Percentiles rank a stretch among this genome's conserved stretches.
phyloP scores from a whole-genome alignment of 2,329 filamentous ascomycete species.

The Fusarium verrucosum region DNA sequence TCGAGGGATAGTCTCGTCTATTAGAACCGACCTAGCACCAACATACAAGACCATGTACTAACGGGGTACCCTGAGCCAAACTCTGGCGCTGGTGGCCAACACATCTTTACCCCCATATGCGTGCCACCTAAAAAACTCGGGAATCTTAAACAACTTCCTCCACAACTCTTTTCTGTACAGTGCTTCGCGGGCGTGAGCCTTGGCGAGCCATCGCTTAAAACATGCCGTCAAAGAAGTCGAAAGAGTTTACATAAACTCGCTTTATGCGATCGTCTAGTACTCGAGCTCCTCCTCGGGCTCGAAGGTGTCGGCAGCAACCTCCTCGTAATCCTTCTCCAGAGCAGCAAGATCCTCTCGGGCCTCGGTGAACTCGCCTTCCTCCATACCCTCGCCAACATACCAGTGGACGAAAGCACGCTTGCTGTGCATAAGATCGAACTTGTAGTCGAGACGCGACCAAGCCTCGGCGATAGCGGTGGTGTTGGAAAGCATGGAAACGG shows the following conservation, averaged over 20 bases:
- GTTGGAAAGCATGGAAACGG: constrained; percentile 78
- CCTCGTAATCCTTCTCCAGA: constrained; percentile 87
- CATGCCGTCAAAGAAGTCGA: constrained; percentile 36
- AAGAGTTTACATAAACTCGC: constrained; percentile 33
- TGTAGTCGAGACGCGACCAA: constrained; percentile 76
- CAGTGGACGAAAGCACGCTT: constrained; percentile 81
- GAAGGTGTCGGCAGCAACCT: constrained; percentile 79
- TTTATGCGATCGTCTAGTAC: constrained; percentile 69
- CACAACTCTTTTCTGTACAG: constrained; percentile 37
- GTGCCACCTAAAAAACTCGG: constrained; percentile 42
- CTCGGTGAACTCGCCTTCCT: constrained; percentile 90
- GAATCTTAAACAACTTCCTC: constrained; percentile 45
- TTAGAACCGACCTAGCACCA: constrained; percentile 44
- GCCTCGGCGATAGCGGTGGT: constrained; percentile 78
- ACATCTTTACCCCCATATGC: constrained; percentile 38
- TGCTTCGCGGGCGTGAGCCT: constrained; percentile 24
- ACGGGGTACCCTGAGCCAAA: constrained; percentile 42
- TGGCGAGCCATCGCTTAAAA: constrained; percentile 29
- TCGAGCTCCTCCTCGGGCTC: constrained; percentile 73
- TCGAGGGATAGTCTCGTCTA: constrained; percentile 46
- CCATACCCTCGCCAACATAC: constrained; percentile 91
- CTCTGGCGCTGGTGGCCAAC: constrained; percentile 33
- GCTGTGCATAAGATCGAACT: constrained; percentile 82
- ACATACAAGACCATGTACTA: constrained; percentile 40
- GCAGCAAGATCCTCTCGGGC: constrained; percentile 87